Percentiles rank a stretch among this genome's conserved stretches.
Evolutionary conservation across 2,329 filamentous ascomycete species (phyloP).

Genomic region (Aspergillus luchuensis): DNA sequence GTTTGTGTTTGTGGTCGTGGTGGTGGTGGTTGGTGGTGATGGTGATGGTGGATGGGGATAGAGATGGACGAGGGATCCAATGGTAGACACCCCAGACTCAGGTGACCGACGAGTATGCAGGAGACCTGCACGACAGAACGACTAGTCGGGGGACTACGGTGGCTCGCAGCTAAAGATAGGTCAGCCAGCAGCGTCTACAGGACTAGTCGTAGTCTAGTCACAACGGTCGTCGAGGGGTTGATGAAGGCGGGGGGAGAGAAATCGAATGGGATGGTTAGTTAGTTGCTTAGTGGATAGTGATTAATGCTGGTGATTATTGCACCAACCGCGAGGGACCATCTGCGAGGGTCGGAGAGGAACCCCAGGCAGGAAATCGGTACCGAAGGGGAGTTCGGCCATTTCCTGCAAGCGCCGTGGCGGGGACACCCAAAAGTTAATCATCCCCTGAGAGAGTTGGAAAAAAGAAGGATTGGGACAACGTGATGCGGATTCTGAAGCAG

Average conservation of each 20-base stretch:
- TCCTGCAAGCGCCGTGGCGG: slow-evolving; percentile 23
- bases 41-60: not conserved
- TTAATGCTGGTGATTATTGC: not conserved
- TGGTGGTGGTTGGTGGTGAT: too few species aligned
- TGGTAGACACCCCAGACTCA: slow-evolving; percentile 9
- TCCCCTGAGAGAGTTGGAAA: not conserved
- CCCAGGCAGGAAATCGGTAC: slow-evolving; percentile 8
- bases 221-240: slow-evolving; percentile 1
- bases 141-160: not conserved
- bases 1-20: too few species aligned
- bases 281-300: too few species aligned
- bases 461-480: slow-evolving; percentile 8
- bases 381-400: slow-evolving; percentile 10
- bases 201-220: not conserved
- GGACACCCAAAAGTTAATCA: slow-evolving; percentile 15
- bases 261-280: too few species aligned
- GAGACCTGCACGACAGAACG: slow-evolving; percentile 8
- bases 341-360: not conserved
- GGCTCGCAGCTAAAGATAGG: slow-evolving; percentile 4
- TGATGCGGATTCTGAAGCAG: not conserved
- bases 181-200: not conserved
- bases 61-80: not conserved
- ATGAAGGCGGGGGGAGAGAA: not conserved
- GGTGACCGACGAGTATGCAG: slow-evolving; percentile 15
- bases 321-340: not conserved